Evolutionary conservation across 2,329 filamentous ascomycete species (phyloP).

Genomic region (Cytospora piceae): DNA sequence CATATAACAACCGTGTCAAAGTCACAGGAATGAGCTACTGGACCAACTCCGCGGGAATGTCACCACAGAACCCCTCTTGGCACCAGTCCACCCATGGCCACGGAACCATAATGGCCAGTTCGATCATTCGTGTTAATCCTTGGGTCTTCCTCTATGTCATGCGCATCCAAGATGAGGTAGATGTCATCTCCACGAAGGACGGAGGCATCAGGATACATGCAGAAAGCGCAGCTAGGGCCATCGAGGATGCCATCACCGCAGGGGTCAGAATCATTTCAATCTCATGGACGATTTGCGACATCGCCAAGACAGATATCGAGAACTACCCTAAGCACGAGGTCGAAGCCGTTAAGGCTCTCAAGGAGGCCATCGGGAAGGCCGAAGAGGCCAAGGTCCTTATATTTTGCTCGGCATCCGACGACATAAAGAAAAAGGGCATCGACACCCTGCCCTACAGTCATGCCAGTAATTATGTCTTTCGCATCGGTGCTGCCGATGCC

Average conservation of each 20-base stretch:
- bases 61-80: conserved; percentile 3
- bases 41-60: neutral
- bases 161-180: conserved; percentile 12
- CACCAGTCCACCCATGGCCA: conserved; percentile 15
- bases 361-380: neutral
- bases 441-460: conserved; percentile 9
- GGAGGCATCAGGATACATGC: neutral
- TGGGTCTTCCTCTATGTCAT: conserved; percentile 15
- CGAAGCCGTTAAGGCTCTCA: neutral
- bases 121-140: conserved; percentile 5
- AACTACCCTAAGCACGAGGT: neutral
- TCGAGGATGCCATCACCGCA: conserved; percentile 11
- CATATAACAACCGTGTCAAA: conserved; percentile 1
- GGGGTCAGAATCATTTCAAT: conserved; percentile 16
- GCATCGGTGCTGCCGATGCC: conserved; percentile 11
- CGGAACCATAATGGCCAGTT: conserved; percentile 16
- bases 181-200: neutral
- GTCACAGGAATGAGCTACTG: conserved; percentile 19
- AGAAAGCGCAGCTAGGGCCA: conserved; percentile 6
- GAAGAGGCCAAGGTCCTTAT: neutral
- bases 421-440: conserved; percentile 9
- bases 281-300: conserved; percentile 12
- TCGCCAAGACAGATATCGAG: neutral
- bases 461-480: conserved; percentile 2
- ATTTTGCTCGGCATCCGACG: conserved; percentile 13